Evolutionary conservation across 73 alveolate species (phyloP), one percentile per base, ranked within the genome.

Genomic region (Paramecium pentaurelia): DNA sequence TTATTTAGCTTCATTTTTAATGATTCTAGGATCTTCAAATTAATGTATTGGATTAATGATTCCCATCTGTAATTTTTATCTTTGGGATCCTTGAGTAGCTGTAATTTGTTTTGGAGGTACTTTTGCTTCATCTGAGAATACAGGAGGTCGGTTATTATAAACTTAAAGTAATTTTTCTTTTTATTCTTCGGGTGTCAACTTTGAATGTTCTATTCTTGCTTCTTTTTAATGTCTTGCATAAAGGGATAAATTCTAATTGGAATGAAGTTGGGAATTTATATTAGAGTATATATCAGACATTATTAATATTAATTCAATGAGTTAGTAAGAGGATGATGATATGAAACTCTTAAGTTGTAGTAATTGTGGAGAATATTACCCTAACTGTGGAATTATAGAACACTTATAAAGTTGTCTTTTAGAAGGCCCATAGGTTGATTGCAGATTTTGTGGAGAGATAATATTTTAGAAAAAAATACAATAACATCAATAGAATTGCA

Each of bases 201-300:
- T 75, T 14, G 88, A 36, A 0, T 64, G 84, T 28, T 64, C 88
- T 75, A 75, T 42, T 38, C 88, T 75, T 75, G 58, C 58, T 38
- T 75, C 88, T 38, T 75, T 75, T 75, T 75, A 42, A 12, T 75
- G 36, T 20, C 88, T 75, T 75, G 88, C 88, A n/a, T 75, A 75
- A 0, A 38, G 60, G 6, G 88, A 75, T 75, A 75, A 42, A 42
- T 75, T 75, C 60, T 42, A 75, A 38, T 75, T 75, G 38, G 88
- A 0, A 75, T 75, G 58, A 25, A 75, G 34, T 32, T 75, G 28
- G 1, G 88, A 75, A 64, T 64, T 64, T 11, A 64, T 64, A 64
- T 64, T 64, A 28, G 84, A 64, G 30, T 64, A 64, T 64, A 64
- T 64, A 11, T 64, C 84, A 25, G 84, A 64, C 84, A 64, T 64